phyloP scores from a whole-genome alignment of 2,329 filamentous ascomycete genomes.

The Ambrosiella xylebori region DNA sequence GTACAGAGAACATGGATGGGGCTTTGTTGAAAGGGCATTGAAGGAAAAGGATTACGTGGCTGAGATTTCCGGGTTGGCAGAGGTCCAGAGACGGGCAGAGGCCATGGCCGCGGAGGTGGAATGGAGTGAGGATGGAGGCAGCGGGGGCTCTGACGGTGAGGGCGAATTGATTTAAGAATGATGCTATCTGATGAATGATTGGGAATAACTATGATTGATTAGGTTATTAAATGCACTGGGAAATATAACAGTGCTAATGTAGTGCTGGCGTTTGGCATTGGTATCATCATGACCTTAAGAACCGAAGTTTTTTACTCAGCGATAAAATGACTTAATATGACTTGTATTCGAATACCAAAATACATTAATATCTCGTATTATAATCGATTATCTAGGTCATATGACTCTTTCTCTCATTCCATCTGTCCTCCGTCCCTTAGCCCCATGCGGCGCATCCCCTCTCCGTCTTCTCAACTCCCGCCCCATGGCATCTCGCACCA shows the following conservation, averaged over 20 bases:
- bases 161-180: conserved; percentile 30
- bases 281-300: conserved; percentile 18
- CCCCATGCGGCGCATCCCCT: conserved; percentile 43
- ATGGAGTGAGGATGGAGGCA: conserved; percentile 31
- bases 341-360: no score
- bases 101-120: conserved; percentile 36
- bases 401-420: background rate
- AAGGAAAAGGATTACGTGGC: conserved; percentile 63
- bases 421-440: conserved; percentile 24
- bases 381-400: no score
- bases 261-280: conserved; percentile 59
- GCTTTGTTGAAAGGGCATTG: conserved; percentile 57
- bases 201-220: conserved; percentile 27
- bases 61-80: conserved; percentile 56
- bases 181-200: background rate
- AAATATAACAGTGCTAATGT: conserved; percentile 30
- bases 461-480: conserved; percentile 46
- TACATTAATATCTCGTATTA: no score
- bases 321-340: no score
- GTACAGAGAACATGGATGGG: conserved; percentile 54
- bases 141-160: conserved; percentile 31
- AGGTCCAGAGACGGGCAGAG: conserved; percentile 47
- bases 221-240: no score
- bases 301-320: no score
- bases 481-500: conserved; percentile 66